Conservation (phyloP, 2,329 filamentous ascomycete species). For the Gaeumannomyces tritici region DNA sequence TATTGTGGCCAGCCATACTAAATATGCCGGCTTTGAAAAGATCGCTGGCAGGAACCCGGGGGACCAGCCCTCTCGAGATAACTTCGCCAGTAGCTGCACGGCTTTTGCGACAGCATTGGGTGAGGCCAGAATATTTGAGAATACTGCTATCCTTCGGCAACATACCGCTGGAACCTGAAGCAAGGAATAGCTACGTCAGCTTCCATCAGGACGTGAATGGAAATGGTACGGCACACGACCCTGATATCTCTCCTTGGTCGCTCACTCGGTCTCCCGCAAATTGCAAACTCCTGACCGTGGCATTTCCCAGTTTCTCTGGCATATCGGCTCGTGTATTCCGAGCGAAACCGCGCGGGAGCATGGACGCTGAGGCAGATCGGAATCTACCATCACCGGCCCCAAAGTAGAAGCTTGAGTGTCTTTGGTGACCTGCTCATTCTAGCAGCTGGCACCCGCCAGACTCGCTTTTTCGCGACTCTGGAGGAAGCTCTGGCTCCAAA, state of each 20-base stretch:
- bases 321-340: slow-evolving; percentile 10
- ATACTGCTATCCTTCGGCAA: slow-evolving; percentile 8
- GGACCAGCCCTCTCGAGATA: not conserved
- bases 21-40: not conserved
- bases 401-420: not conserved
- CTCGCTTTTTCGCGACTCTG: not conserved
- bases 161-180: slow-evolving; percentile 7
- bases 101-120: slow-evolving; percentile 2
- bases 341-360: slow-evolving; percentile 4
- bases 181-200: slow-evolving; percentile 7
- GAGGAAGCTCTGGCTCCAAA: too few species aligned
- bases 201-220: not conserved
- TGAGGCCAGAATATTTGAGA: slow-evolving; percentile 5
- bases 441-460: slow-evolving; percentile 6
- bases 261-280: not conserved
- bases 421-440: slow-evolving; percentile 6
- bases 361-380: slow-evolving; percentile 9
- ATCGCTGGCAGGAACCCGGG: not conserved
- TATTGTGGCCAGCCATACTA: not conserved
- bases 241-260: not conserved
- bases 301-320: slow-evolving; percentile 1
- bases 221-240: not conserved
- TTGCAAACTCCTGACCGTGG: not conserved
- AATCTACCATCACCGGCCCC: slow-evolving; percentile 8
- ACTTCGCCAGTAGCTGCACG: not conserved